Percentiles rank a stretch among this genome's conserved stretches.
Conservation (phyloP, 176 grass and related monocot genomes). For the Luzula sylvatica region DNA sequence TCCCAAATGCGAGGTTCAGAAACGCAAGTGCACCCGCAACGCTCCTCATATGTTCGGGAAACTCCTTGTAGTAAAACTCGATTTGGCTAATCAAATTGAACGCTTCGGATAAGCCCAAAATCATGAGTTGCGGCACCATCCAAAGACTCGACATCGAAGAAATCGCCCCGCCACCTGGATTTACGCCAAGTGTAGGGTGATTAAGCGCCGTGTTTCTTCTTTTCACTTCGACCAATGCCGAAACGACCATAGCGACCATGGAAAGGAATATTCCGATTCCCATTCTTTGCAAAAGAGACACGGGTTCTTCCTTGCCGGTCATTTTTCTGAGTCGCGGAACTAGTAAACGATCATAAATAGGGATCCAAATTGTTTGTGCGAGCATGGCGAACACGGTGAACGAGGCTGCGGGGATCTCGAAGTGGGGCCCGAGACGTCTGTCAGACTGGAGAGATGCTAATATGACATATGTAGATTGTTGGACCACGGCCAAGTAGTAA, state of each 20-base stretch:
- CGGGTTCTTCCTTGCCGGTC: conserved; percentile 40
- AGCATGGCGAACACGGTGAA: conserved; percentile 89
- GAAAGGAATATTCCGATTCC: conserved; percentile 88
- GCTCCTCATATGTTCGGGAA: conserved; percentile 96
- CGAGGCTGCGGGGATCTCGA: conserved; percentile 75
- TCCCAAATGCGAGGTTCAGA: conserved; percentile 68
- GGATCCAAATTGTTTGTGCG: conserved; percentile 79
- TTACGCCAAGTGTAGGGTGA: conserved; percentile 29
- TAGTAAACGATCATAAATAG: conserved; percentile 70
- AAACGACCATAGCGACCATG: conserved; percentile 61
- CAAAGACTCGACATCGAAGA: conserved; percentile 77
- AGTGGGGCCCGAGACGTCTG: conserved; percentile 44
- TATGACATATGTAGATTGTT: conserved; percentile 84
- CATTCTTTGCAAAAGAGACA: conserved; percentile 73
- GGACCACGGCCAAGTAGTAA: conserved; percentile 81
- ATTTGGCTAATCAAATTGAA: conserved; percentile 99
- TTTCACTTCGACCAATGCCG: conserved; percentile 49
- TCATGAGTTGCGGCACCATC: conserved; percentile 86
- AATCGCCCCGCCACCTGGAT: conserved; percentile 41
- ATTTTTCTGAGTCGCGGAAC: conserved; percentile 40
- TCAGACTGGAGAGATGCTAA: conserved; percentile 77
- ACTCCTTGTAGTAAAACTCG: conserved; percentile 99
- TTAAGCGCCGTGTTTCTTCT: conserved; percentile 43
- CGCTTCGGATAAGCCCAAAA: conserved; percentile 75
- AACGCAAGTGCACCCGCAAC: conserved; percentile 80